These are phyloP conservation scores for Pseudogymnoascus sp. DNA, from an alignment of 2,329 filamentous ascomycete species.

Conservation along the genomic window DNA sequence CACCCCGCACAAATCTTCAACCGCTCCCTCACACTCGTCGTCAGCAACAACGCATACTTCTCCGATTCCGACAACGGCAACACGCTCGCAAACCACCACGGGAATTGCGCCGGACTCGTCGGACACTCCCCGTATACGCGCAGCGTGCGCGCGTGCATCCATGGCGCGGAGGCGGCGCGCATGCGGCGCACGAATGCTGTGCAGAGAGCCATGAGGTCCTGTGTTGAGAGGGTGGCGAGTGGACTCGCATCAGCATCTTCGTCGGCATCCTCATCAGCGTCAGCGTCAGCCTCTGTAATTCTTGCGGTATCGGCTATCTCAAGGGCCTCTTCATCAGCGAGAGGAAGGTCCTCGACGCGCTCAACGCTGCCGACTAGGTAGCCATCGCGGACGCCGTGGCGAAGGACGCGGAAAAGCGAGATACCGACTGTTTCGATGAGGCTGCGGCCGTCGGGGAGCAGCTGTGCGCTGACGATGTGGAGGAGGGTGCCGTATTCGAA, in stretches of 20 bases:
- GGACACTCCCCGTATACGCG: conserved; percentile 71
- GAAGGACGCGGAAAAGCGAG: conserved; percentile 65
- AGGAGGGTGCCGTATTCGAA: conserved; percentile 71
- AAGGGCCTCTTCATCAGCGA: conserved; percentile 69
- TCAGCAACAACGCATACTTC: conserved; percentile 68
- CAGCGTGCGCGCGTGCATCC: conserved; percentile 66
- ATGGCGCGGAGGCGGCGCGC: conserved; percentile 59
- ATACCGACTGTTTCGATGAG: conserved; percentile 70
- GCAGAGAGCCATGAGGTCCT: conserved; percentile 57
- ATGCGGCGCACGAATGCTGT: conserved; percentile 62
- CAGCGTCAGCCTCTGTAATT: conserved; percentile 20
- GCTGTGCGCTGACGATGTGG: conserved; percentile 64
- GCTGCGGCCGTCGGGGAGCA: conserved; percentile 72
- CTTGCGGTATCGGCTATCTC: conserved; percentile 59
- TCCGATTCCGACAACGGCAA: conserved; percentile 69
- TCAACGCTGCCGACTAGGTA: conserved; percentile 72
- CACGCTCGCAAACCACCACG: conserved; percentile 85
- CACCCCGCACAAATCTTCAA: conserved; percentile 76
- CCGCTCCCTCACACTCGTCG: conserved; percentile 68
- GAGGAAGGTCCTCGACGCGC: conserved; percentile 70
- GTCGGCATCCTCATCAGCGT: conserved; percentile 42
- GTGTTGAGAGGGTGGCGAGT: conserved; percentile 44
- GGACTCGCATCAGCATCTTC: background rate
- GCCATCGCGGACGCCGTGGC: conserved; percentile 60
- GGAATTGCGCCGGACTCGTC: conserved; percentile 66